Evolutionary conservation across 371 early-diverging fungal genomes (phyloP).

Genomic region (Dichotomocladium elegans): DNA sequence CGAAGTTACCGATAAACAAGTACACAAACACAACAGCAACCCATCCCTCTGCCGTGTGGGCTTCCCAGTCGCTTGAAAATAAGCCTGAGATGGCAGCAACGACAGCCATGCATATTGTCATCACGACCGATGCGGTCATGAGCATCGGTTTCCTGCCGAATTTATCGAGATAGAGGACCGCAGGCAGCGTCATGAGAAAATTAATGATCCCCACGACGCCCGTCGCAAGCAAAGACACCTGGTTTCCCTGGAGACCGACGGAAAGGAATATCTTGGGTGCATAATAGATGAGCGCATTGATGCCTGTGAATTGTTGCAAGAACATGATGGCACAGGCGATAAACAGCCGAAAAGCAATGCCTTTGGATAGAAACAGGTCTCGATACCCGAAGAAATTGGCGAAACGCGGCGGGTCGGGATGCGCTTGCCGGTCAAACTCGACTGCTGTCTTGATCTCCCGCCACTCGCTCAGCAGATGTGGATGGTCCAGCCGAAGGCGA

Average conservation of each 20-base stretch:
- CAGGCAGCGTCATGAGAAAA: slow-evolving; percentile 47
- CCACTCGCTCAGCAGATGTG: slow-evolving; percentile 67
- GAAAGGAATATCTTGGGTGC: slow-evolving; percentile 68
- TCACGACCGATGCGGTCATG: slow-evolving; percentile 39
- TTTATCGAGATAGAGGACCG: slow-evolving; percentile 66
- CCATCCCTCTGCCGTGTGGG: slow-evolving; percentile 32
- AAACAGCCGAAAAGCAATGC: slow-evolving; percentile 56
- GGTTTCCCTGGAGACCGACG: slow-evolving; percentile 53
- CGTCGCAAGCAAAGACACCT: slow-evolving; percentile 59
- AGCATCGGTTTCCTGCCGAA: slow-evolving; percentile 60
- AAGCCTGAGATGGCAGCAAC: slow-evolving; percentile 37
- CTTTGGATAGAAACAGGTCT: slow-evolving; percentile 66
- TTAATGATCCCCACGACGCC: slow-evolving; percentile 73
- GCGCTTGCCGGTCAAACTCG: slow-evolving; percentile 56
- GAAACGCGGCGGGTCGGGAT: slow-evolving; percentile 24
- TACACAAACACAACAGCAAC: slow-evolving; percentile 54
- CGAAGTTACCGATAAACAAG: slow-evolving; percentile 64
- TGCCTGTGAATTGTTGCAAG: slow-evolving; percentile 74
- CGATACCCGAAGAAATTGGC: slow-evolving; percentile 55
- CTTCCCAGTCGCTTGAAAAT: slow-evolving; percentile 33
- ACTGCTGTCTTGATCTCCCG: slow-evolving; percentile 70
- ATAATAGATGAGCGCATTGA: slow-evolving; percentile 74
- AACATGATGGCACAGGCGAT: slow-evolving; percentile 67
- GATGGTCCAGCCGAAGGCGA: slow-evolving; percentile 45
- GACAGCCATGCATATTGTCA: slow-evolving; percentile 37